phyloP scores from a whole-genome alignment of 2,329 filamentous ascomycete species.

The Trichothecium sympodiale region DNA sequence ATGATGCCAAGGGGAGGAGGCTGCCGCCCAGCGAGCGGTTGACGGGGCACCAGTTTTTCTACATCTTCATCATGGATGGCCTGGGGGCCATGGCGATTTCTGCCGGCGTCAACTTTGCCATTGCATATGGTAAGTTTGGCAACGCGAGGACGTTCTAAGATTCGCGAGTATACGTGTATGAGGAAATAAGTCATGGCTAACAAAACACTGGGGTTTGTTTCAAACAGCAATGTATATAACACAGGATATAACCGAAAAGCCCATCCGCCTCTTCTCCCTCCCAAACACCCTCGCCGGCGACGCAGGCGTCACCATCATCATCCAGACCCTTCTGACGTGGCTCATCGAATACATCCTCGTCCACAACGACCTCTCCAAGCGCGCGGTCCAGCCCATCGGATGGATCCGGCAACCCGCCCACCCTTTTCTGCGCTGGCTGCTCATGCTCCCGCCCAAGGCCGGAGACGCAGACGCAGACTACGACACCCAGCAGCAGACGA shows the following conservation, averaged over 20 bases:
- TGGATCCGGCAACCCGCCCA: constrained; percentile 25
- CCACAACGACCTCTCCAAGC: constrained; percentile 30
- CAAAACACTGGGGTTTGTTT: too few species aligned
- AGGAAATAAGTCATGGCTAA: too few species aligned
- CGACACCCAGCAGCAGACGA: neutral
- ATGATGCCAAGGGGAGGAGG: neutral
- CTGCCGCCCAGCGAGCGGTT: constrained; percentile 27
- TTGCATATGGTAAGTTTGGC: constrained; percentile 36
- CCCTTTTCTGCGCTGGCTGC: constrained; percentile 28
- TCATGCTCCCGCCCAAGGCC: constrained; percentile 20
- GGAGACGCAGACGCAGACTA: neutral
- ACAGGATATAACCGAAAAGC: constrained; percentile 20
- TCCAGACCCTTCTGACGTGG: constrained; percentile 41
- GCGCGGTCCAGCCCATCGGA: constrained; percentile 34
- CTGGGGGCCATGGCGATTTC: constrained; percentile 34
- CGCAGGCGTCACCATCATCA: constrained; percentile 36
- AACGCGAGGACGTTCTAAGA: too few species aligned
- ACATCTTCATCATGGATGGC: constrained; percentile 36
- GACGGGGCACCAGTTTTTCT: constrained; percentile 33
- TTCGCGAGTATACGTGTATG: too few species aligned
- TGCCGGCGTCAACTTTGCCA: constrained; percentile 38
- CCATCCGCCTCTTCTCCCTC: constrained; percentile 35
- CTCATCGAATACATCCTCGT: constrained; percentile 36
- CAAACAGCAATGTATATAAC: constrained; percentile 34
- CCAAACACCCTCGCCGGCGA: constrained; percentile 40